Percentiles rank a stretch among this genome's conserved stretches.
Conservation (phyloP, 2,329 filamentous ascomycete genomes). For the Colletotrichum destructivum region DNA sequence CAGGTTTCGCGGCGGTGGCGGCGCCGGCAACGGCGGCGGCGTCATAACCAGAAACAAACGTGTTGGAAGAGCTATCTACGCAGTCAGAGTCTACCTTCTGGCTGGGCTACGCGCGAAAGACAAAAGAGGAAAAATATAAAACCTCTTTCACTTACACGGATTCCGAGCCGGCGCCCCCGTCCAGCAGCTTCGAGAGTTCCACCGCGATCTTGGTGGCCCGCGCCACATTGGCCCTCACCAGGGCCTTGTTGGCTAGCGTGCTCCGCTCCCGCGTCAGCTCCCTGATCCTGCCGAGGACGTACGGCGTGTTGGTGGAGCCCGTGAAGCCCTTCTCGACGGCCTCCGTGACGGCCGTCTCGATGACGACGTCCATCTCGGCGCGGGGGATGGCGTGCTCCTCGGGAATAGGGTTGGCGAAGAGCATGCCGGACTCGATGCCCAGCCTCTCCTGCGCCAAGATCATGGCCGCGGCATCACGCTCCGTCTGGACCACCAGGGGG, state of each 20-base stretch:
- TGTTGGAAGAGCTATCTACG: conserved; percentile 43
- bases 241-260: conserved; percentile 80
- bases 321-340: conserved; percentile 75
- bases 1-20: conserved; percentile 2
- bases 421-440: conserved; percentile 81
- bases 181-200: conserved; percentile 60
- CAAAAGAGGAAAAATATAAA: conserved; percentile 7
- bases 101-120: conserved; percentile 44
- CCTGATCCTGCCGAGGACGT: conserved; percentile 83
- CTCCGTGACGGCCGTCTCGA: conserved; percentile 77
- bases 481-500: conserved; percentile 80
- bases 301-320: conserved; percentile 88
- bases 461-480: conserved; percentile 90
- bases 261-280: conserved; percentile 82
- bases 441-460: conserved; percentile 84
- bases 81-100: conserved; percentile 41
- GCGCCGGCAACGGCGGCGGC: neutral
- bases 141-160: conserved; percentile 39
- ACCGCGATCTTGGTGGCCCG: conserved; percentile 69
- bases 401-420: conserved; percentile 93
- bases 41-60: conserved; percentile 34
- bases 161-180: conserved; percentile 21
- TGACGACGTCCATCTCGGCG: conserved; percentile 77
- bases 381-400: conserved; percentile 78
- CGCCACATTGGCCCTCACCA: conserved; percentile 68